phyloP scores from a whole-genome alignment of 345 rosid species.

The Mercurialis annua region DNA sequence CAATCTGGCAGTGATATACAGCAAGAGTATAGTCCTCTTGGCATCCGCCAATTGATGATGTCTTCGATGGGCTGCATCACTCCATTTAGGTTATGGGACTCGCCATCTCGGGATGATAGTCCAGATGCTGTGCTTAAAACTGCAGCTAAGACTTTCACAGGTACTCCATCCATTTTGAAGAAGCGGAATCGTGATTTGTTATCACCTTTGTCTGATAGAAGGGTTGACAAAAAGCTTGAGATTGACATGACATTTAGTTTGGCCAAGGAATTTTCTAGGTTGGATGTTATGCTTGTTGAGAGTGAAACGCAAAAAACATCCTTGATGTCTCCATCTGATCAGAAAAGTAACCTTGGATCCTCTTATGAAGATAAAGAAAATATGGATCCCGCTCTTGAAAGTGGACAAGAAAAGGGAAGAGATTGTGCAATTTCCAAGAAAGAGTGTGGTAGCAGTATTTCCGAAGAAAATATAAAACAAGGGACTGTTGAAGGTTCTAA shows the following conservation, averaged over 20 bases:
- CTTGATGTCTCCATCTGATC: conserved; percentile 33
- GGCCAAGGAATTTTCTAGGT: conserved; percentile 70
- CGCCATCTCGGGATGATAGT: conserved; percentile 64
- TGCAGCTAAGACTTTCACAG: conserved; percentile 66
- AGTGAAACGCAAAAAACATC: conserved; percentile 35
- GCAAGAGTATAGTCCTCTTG: conserved; percentile 96
- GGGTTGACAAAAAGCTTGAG: conserved; percentile 78
- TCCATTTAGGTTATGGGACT: conserved; percentile 91
- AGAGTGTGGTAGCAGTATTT: conserved; percentile 23
- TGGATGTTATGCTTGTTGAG: conserved; percentile 79
- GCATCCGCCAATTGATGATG: conserved; percentile 93
- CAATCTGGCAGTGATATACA: conserved; percentile 70
- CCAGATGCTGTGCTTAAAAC: conserved; percentile 74
- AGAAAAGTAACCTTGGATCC: conserved; percentile 27
- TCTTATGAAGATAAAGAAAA: conserved; percentile 56
- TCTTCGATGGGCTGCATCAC: conserved; percentile 78
- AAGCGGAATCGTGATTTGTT: conserved; percentile 81
- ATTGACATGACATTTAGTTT: conserved; percentile 62
- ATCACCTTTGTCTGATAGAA: conserved; percentile 82
- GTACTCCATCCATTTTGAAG: conserved; percentile 86
- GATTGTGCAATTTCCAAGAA: conserved; percentile 24
- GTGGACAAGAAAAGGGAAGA: conserved; percentile 28
- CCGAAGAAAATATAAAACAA: conserved; percentile 30
- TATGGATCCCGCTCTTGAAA: conserved; percentile 21
- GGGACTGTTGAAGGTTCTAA: conserved; percentile 26